Evolutionary conservation across 192 early-diverging fungal genomes (phyloP).

Genomic region (Linnemannia elongata): DNA sequence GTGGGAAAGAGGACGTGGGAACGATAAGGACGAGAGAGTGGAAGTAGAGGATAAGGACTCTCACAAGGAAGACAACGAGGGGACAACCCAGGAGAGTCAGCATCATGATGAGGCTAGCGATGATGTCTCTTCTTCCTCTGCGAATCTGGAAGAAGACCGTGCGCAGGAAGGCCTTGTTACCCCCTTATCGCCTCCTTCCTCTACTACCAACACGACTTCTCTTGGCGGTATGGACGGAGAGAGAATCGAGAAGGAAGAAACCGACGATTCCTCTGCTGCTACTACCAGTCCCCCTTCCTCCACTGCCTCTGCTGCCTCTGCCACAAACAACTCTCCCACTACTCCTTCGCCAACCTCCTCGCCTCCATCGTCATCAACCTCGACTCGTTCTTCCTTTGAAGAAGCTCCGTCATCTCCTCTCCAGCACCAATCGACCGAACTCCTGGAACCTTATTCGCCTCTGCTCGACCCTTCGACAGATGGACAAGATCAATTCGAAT

Average conservation of each 20-base stretch:
- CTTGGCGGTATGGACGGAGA: slow-evolving; percentile 13
- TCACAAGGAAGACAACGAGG: background rate
- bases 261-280: background rate
- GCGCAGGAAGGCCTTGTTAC: slow-evolving; percentile 7
- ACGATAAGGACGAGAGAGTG: background rate
- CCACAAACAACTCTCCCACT: background rate
- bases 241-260: slow-evolving; percentile 31
- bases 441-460: slow-evolving; percentile 47
- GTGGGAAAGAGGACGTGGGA: background rate
- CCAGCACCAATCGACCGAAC: background rate
- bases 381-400: background rate
- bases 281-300: background rate
- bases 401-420: slow-evolving; percentile 10
- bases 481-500: slow-evolving; percentile 53
- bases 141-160: slow-evolving; percentile 21
- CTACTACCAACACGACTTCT: background rate
- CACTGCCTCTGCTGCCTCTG: background rate
- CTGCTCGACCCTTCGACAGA: slow-evolving; percentile 42
- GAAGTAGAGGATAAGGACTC: background rate
- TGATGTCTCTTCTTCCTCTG: background rate
- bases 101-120: background rate
- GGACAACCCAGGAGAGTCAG: background rate
- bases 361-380: background rate
- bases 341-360: background rate
- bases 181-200: background rate